phyloP scores from a whole-genome alignment of 768 basidiomycete genomes.

The Polyporus arcularius region DNA sequence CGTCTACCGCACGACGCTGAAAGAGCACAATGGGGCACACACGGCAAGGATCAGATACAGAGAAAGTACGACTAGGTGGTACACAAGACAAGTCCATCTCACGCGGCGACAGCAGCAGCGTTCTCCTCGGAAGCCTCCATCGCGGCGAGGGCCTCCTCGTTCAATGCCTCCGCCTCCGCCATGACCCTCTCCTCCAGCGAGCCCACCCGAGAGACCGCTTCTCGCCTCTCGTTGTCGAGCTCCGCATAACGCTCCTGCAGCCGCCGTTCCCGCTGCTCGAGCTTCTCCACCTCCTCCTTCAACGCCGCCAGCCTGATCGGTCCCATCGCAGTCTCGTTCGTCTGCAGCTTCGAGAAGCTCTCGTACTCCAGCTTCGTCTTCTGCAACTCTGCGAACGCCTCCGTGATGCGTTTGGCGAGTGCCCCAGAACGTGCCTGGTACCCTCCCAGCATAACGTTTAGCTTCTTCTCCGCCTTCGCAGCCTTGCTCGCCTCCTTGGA shows the following conservation, averaged over 20 bases:
- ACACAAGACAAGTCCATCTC: not conserved
- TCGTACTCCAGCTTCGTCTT: slow-evolving; percentile 69
- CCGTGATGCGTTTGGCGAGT: slow-evolving; percentile 61
- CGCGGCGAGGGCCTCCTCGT: slow-evolving; percentile 72
- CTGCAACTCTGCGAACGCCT: slow-evolving; percentile 72
- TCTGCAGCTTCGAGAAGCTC: slow-evolving; percentile 73
- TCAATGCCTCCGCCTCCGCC: slow-evolving; percentile 79
- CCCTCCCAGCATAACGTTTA: slow-evolving; percentile 85
- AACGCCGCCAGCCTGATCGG: slow-evolving; percentile 78
- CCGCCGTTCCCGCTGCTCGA: slow-evolving; percentile 74
- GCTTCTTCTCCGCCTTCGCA: slow-evolving; percentile 87
- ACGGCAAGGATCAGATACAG: not conserved
- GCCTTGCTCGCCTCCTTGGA: slow-evolving; percentile 79
- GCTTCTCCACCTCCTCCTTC: slow-evolving; percentile 81
- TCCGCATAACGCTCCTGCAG: slow-evolving; percentile 88
- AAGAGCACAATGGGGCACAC: not conserved
- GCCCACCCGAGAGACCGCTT: slow-evolving; percentile 57
- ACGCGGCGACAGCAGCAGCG: not conserved
- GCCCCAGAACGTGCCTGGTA: slow-evolving; percentile 78
- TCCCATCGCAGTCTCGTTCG: slow-evolving; percentile 73
- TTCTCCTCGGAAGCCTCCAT: slow-evolving; percentile 41
- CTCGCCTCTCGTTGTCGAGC: slow-evolving; percentile 67
- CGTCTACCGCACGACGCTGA: not conserved
- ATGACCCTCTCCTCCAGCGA: slow-evolving; percentile 84
- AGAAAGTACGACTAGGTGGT: not conserved